Evolutionary conservation across 768 basidiomycete species (phyloP), one percentile per base, ranked within the genome.

Genomic region (Psilocybe tampanensis): DNA sequence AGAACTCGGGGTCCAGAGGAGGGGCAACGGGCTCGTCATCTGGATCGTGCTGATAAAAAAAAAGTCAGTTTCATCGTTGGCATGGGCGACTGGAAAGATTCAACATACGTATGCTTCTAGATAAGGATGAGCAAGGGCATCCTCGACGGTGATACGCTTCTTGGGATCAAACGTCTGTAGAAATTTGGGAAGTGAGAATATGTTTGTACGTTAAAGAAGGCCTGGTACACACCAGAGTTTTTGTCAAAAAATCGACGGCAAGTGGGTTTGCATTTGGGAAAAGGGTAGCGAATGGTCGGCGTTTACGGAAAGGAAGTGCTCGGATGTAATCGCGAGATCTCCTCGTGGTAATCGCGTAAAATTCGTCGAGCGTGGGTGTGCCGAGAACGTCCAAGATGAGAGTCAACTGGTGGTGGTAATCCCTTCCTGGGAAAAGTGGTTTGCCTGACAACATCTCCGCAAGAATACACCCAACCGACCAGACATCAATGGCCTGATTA

Each of bases 401-500:
- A 1, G 90, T 89, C 41, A 99, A 82, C 62, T 98, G 97, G 66
- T 99, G 94, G 73, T 98, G 95, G 72, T 95, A 95, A 77, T 90
- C 96, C 36, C 94, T 86, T 17, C 97, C 97, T 0, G 95, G 95
- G 82, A 99, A 99, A 29, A 99, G 81, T 0, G 96, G 95, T 66
- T 95, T 95, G 24, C 94, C 93, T 17, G 87, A 91, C n/a, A 98
- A 79, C 95, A 98, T 98, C 79, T 98, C 96, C 0, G 95, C 94
- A 22, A 94, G 80, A 66, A 93, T 91, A 65, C 91, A 93, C 21
- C 91, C 91, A 29, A 92, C 89, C 9, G 89, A 90, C 91, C 91
- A 93, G 18, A 93, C 82, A 64, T 93, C 91, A 60, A 93, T 92
- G n/a, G 91, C 90, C 84, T 86, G 57, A 36, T 47, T 19, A 52